phyloP scores from a whole-genome alignment of 345 rosid genomes.

The Populus nigra region DNA sequence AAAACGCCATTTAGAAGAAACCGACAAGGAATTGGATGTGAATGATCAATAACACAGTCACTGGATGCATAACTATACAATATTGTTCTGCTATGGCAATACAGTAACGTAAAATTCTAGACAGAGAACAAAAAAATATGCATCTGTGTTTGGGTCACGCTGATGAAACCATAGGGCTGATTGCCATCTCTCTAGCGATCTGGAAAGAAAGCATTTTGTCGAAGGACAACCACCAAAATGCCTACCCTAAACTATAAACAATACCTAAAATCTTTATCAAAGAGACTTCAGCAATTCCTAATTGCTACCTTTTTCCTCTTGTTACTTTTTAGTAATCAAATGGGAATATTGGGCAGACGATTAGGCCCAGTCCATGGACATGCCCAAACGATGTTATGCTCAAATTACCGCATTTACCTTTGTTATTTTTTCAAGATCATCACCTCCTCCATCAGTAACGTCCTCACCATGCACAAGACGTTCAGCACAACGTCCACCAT shows the following conservation, averaged over 20 bases:
- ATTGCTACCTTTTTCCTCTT: not conserved
- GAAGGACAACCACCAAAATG: conserved; percentile 4
- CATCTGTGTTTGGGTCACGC: not conserved
- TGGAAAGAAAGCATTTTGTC: conserved; percentile 30
- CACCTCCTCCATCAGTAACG: conserved; percentile 89
- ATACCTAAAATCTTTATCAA: not conserved
- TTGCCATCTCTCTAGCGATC: conserved; percentile 98
- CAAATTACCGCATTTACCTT: conserved; percentile 42
- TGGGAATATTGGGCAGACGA: not conserved
- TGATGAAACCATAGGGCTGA: conserved; percentile 49
- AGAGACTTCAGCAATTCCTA: not conserved
- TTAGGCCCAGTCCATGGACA: not conserved
- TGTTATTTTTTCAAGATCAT: conserved; percentile 89
- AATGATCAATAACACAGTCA: too few relatives aligned
- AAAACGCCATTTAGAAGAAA: not conserved
- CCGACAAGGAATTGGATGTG: not conserved
- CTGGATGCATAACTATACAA: too few relatives aligned
- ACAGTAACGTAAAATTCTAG: not conserved
- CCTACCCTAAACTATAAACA: not conserved
- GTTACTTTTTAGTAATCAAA: not conserved
- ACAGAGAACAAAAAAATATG: not conserved
- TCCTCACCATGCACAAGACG: conserved; percentile 77
- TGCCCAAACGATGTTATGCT: not conserved
- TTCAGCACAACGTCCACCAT: conserved; percentile 97
- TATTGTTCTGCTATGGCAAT: too few relatives aligned